Evolutionary conservation across 164 flowering plant genomes (phyloP).

Genomic region (Magnolia sinica): DNA sequence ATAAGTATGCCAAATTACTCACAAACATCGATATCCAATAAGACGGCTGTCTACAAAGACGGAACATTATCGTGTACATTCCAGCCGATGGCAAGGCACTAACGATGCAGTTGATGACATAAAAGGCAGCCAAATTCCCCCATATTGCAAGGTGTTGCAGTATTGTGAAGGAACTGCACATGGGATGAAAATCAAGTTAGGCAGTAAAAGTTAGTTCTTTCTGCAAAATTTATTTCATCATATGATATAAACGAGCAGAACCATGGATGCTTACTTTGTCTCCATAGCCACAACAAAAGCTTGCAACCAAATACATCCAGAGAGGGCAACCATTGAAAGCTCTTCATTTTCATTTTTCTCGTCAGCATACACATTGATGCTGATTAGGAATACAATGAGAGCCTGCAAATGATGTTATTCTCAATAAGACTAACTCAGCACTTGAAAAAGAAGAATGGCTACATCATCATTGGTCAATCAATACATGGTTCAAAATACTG

Average conservation of each 20-base stretch:
- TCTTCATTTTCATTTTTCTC: slow-evolving; percentile 97
- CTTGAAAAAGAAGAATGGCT: no score
- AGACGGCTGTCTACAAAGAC: slow-evolving; percentile 81
- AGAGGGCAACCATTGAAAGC: slow-evolving; percentile 93
- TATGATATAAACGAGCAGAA: not conserved
- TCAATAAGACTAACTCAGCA: no score
- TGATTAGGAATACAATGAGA: slow-evolving; percentile 72
- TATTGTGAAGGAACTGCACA: slow-evolving; percentile 83
- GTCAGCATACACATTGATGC: slow-evolving; percentile 76
- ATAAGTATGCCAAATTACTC: slow-evolving; percentile 31
- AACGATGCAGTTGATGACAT: slow-evolving; percentile 74
- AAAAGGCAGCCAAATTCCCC: slow-evolving; percentile 84
- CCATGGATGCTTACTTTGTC: slow-evolving; percentile 65
- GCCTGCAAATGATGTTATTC: slow-evolving; percentile 50
- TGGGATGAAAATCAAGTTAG: not conserved
- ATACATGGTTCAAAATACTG: no score
- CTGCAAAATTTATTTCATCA: not conserved
- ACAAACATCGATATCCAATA: slow-evolving; percentile 89
- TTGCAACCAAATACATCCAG: slow-evolving; percentile 99
- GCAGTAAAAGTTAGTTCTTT: not conserved
- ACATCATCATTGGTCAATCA: no score
- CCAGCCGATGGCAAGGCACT: slow-evolving; percentile 84
- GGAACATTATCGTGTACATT: slow-evolving; percentile 95
- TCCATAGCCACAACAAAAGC: slow-evolving; percentile 91
- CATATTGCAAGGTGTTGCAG: slow-evolving; percentile 92